Percentiles rank a stretch among this genome's conserved stretches.
phyloP scores from a whole-genome alignment of 2,329 filamentous ascomycete genomes.

The Talaromyces amestolkiae region DNA sequence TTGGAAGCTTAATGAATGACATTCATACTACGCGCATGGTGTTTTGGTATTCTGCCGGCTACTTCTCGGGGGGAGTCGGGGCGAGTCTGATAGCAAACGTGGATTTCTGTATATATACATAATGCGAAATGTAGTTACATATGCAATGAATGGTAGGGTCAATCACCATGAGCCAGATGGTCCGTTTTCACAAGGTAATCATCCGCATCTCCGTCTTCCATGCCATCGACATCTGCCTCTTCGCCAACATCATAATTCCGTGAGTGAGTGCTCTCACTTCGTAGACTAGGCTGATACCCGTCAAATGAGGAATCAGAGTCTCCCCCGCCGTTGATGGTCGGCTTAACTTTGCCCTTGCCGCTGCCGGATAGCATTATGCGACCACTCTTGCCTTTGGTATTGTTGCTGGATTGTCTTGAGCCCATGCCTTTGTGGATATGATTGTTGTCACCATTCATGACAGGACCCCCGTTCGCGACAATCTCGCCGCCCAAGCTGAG shows the following conservation, averaged over 20 bases:
- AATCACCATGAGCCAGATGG: slow-evolving; percentile 28
- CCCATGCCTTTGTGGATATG: slow-evolving; percentile 31
- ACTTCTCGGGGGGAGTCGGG: too few species aligned
- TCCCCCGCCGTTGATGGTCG: slow-evolving; percentile 31
- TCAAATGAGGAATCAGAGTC: slow-evolving; percentile 34
- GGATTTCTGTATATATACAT: background rate
- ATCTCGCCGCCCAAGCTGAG: slow-evolving; percentile 29
- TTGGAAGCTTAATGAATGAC: background rate
- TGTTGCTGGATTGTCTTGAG: slow-evolving; percentile 23
- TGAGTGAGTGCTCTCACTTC: slow-evolving; percentile 21
- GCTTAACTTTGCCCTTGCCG: slow-evolving; percentile 41
- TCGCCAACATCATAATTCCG: slow-evolving; percentile 24
- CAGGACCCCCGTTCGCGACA: slow-evolving; percentile 22
- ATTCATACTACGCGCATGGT: background rate
- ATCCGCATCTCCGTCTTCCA: slow-evolving; percentile 34
- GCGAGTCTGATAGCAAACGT: background rate
- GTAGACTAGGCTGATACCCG: slow-evolving; percentile 16
- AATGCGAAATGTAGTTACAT: background rate
- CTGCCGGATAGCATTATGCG: slow-evolving; percentile 19
- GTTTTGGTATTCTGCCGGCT: background rate
- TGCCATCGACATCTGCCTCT: slow-evolving; percentile 27
- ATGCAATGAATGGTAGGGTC: slow-evolving; percentile 1
- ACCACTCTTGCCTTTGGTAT: slow-evolving; percentile 31
- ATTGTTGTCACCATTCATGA: slow-evolving; percentile 22
- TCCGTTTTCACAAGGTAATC: slow-evolving; percentile 42